A percentile compares a stretch with the other conserved stretches of the same genome.
Conservation (phyloP, 352 stramenopile species). For the Phytophthora citrophthora region DNA sequence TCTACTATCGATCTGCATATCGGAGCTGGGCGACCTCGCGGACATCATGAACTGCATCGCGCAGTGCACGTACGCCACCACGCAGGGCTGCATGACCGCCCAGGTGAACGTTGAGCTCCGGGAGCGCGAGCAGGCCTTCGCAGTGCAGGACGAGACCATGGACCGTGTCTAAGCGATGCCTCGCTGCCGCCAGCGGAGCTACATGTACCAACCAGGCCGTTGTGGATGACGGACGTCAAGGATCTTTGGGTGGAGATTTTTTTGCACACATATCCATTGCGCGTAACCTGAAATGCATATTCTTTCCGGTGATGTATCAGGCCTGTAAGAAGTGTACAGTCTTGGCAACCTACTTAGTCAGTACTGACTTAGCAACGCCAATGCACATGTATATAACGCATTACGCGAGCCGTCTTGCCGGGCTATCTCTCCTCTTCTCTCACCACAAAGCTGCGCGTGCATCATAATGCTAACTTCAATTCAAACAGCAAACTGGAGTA, state of each 20-base stretch:
- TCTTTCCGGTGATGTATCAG: slow-evolving; percentile 27
- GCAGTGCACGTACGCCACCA: slow-evolving; percentile 92
- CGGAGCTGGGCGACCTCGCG: slow-evolving; percentile 66
- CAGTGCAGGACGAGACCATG: slow-evolving; percentile 61
- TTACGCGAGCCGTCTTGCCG: no score
- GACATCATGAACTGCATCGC: slow-evolving; percentile 89
- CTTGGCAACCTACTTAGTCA: background rate
- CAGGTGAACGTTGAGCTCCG: slow-evolving; percentile 93
- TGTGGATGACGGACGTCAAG: slow-evolving; percentile 1
- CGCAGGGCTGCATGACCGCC: slow-evolving; percentile 94
- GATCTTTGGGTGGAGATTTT: slow-evolving; percentile 14
- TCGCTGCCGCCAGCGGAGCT: background rate
- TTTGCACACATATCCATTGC: slow-evolving; percentile 14
- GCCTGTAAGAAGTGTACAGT: background rate
- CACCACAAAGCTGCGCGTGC: no score
- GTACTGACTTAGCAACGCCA: background rate
- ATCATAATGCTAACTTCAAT: no score
- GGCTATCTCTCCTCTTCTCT: no score
- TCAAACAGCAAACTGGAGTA: no score
- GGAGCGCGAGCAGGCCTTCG: slow-evolving; percentile 69
- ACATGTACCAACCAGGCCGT: background rate
- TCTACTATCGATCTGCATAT: slow-evolving; percentile 80
- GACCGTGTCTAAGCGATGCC: slow-evolving; percentile 55
- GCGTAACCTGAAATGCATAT: slow-evolving; percentile 20
- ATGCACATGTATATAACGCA: no score